Base-by-base conservation (phyloP, 805 yeast genomes). In the Starmerella stellata region DNA sequence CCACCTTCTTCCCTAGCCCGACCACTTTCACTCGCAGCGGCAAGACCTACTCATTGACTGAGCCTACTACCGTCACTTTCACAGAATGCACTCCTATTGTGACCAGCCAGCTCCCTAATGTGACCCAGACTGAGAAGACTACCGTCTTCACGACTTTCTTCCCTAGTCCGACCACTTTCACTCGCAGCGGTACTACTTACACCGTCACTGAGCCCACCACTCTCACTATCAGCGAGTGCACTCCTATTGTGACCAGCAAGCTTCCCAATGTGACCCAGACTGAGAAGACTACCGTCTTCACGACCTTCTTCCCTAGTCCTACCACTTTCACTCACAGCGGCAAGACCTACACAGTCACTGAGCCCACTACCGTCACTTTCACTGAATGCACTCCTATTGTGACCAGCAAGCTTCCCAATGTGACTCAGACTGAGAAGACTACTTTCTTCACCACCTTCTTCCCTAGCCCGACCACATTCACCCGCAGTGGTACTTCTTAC, bases 41-140 rank as follows among this genome's bases (percentile, higher is more conserved):
- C 17, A 29, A 38, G 40, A 50, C 54, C 23, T 45, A 44, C 51
- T 49, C 53, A n/a, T 72, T 70, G 59, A 73, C 85, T 46, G 75
- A 60, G 53, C 74, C 87, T 47, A 77, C 87, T 58, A 78, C 92
- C 50, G 61, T 80, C 55, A 79, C 90, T 62, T 69, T 79, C 72
- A 78, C 92, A 54, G 76, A 46, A 41, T 44, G 47, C 46, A 43
- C 48, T 9, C 38, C 44, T 38, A 78, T 7, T 11, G 7, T 5
- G 11, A 29, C 32, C 19, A 23, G 11, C 9, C 7, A 23, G 25
- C 32, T 15, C 17, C 9, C 19, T 5, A 29, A 9, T 29, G 19
- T 15, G n/a, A n/a, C n/a, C n/a, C n/a, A n/a, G n/a, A n/a, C n/a
- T n/a, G n/a, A n/a, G 11, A n/a, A 25, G 29, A 25, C 29, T 25